phyloP scores from a whole-genome alignment of 1,139 yeast species.

The Candida sp. region DNA sequence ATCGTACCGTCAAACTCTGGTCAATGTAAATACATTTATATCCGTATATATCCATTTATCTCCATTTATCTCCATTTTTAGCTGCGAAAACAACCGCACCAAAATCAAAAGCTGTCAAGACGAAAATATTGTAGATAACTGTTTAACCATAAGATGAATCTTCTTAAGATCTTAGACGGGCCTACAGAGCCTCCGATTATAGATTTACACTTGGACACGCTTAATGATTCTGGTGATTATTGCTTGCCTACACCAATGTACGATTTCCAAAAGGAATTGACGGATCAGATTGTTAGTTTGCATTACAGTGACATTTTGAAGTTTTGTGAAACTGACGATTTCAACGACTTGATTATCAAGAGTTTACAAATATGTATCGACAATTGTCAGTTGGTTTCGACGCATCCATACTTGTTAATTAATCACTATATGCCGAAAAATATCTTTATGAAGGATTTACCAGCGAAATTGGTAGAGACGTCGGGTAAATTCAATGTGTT shows the following conservation, averaged over 20 bases:
- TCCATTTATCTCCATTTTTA: conserved; percentile 2
- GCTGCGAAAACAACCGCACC: neutral
- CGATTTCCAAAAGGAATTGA: conserved; percentile 82
- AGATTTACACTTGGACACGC: conserved; percentile 40
- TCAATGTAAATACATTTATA: neutral
- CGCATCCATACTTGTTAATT: conserved; percentile 85
- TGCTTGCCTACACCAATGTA: conserved; percentile 84
- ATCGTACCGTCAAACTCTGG: conserved; percentile 71
- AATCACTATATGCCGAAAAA: conserved; percentile 87
- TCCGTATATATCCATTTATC: conserved; percentile 1
- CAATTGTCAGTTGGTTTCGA: conserved; percentile 75
- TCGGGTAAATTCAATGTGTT: conserved; percentile 83
- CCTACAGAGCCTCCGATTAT: conserved; percentile 83
- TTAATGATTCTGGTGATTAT: conserved; percentile 62
- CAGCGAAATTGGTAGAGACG: conserved; percentile 69
- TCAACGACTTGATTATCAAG: conserved; percentile 59
- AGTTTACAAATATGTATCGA: conserved; percentile 69
- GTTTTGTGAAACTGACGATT: conserved; percentile 69
- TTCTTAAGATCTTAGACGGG: conserved; percentile 72
- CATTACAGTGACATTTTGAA: conserved; percentile 90
- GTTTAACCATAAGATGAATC: conserved; percentile 53
- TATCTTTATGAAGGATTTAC: conserved; percentile 72
- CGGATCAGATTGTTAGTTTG: conserved; percentile 89
- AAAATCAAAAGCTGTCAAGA: neutral
- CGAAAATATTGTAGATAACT: neutral